phyloP scores from a whole-genome alignment of 805 yeast genomes.

The Zygoascus bituminiphila region DNA sequence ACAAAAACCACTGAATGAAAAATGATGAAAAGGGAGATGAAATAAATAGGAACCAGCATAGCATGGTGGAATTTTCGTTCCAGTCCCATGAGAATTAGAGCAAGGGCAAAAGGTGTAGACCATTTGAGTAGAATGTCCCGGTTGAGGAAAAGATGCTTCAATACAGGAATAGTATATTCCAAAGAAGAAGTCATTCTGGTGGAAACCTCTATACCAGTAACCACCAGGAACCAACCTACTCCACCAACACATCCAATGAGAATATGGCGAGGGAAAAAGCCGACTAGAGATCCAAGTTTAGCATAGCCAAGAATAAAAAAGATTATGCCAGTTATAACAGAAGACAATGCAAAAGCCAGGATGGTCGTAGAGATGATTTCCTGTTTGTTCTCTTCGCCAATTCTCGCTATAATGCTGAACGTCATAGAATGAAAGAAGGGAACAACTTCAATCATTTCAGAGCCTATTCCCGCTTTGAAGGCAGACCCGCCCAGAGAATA shows the following conservation, averaged over 20 bases:
- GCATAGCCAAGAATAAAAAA: slow-evolving; percentile 73
- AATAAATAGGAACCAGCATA: slow-evolving; percentile 70
- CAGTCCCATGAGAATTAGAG: slow-evolving; percentile 50
- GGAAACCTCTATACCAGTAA: slow-evolving; percentile 89
- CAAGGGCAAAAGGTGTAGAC: slow-evolving; percentile 59
- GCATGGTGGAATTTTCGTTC: slow-evolving; percentile 63
- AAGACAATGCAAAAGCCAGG: slow-evolving; percentile 72
- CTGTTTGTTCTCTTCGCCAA: slow-evolving; percentile 41
- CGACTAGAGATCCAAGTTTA: slow-evolving; percentile 76
- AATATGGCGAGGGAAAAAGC: slow-evolving; percentile 93
- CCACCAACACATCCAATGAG: slow-evolving; percentile 98
- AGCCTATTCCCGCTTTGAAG: slow-evolving; percentile 85
- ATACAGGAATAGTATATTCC: slow-evolving; percentile 42
- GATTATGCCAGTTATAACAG: slow-evolving; percentile 78
- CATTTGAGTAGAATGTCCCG: slow-evolving; percentile 52
- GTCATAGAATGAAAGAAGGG: slow-evolving; percentile 98
- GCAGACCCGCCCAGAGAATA: slow-evolving; percentile 87
- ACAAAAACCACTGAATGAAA: slow-evolving; percentile 63
- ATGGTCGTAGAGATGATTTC: slow-evolving; percentile 75
- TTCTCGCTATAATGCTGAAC: slow-evolving; percentile 46
- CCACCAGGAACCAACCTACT: slow-evolving; percentile 85
- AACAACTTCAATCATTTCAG: slow-evolving; percentile 98
- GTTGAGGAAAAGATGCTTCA: slow-evolving; percentile 28
- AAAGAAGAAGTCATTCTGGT: slow-evolving; percentile 71
- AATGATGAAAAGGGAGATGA: slow-evolving; percentile 57